Evolutionary conservation across 495 filamentous ascomycete species (phyloP).

Genomic region (Aspergillus steynii): DNA sequence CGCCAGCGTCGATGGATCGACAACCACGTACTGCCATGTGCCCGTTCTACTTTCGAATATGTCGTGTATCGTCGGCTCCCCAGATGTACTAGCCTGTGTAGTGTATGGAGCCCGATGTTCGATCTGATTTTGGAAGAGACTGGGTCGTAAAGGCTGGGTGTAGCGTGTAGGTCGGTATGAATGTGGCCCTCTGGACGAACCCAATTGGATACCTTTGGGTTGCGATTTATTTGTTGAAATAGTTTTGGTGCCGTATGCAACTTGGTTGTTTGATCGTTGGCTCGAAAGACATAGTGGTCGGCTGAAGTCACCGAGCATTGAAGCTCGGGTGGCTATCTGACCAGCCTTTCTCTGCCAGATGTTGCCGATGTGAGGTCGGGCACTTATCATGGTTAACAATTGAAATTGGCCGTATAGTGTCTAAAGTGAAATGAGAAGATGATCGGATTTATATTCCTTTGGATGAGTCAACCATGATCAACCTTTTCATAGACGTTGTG

Average conservation of each 20-base stretch:
- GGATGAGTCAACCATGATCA: background rate
- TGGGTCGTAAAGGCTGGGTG: background rate
- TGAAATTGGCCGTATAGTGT: too few relatives aligned
- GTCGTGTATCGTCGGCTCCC: constrained; percentile 40
- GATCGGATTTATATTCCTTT: background rate
- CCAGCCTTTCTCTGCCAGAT: background rate
- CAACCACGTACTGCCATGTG: constrained; percentile 66
- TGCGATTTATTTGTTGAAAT: background rate
- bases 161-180: background rate
- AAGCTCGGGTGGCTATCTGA: background rate
- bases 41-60: constrained; percentile 45
- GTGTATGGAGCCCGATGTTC: background rate
- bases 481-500: background rate
- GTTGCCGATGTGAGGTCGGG: background rate
- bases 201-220: background rate
- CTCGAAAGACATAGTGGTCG: background rate
- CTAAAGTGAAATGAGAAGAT: background rate
- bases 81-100: background rate
- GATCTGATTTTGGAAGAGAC: background rate
- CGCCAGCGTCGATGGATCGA: constrained; percentile 43
- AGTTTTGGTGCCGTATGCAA: background rate
- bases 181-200: background rate
- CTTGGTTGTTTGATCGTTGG: background rate
- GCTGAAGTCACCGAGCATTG: background rate
- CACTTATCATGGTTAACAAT: background rate